Conservation (phyloP, 2,329 filamentous ascomycete species). For the Pseudohalonectria lignicola region DNA sequence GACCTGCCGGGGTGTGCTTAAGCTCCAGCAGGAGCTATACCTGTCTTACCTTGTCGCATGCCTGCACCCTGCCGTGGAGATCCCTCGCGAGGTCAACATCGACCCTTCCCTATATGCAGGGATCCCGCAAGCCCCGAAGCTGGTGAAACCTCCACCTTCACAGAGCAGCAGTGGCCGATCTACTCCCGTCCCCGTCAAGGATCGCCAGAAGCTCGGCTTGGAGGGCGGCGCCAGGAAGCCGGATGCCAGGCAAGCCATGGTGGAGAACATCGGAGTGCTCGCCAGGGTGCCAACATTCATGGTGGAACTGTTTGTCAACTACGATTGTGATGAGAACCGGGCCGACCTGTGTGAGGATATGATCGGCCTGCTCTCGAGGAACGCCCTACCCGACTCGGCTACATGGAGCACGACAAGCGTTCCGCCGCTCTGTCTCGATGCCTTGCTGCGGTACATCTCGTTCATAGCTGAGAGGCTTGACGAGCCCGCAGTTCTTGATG, state of each 20-base stretch:
- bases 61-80: constrained; percentile 86
- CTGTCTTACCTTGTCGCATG: constrained; percentile 90
- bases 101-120: constrained; percentile 87
- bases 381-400: constrained; percentile 91
- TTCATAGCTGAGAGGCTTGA: constrained; percentile 82
- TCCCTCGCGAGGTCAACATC: constrained; percentile 81
- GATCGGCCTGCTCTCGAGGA: constrained; percentile 82
- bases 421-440: constrained; percentile 86
- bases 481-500: constrained; percentile 51
- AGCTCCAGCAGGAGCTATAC: constrained; percentile 93
- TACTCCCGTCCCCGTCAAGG: constrained; percentile 84
- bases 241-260: constrained; percentile 95
- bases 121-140: constrained; percentile 81
- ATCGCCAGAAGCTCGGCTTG: constrained; percentile 82
- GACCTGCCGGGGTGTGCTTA: constrained; percentile 82
- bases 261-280: constrained; percentile 87
- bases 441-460: constrained; percentile 80
- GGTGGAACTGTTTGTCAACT: constrained; percentile 93
- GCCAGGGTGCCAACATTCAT: constrained; percentile 91
- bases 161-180: constrained; percentile 69
- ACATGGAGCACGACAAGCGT: constrained; percentile 99
- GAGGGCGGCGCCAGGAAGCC: constrained; percentile 88
- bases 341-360: constrained; percentile 92
- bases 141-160: constrained; percentile 67
- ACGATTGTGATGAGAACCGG: constrained; percentile 89